phyloP scores from a whole-genome alignment of 441 rosid species.

The Populus hybrid region DNA sequence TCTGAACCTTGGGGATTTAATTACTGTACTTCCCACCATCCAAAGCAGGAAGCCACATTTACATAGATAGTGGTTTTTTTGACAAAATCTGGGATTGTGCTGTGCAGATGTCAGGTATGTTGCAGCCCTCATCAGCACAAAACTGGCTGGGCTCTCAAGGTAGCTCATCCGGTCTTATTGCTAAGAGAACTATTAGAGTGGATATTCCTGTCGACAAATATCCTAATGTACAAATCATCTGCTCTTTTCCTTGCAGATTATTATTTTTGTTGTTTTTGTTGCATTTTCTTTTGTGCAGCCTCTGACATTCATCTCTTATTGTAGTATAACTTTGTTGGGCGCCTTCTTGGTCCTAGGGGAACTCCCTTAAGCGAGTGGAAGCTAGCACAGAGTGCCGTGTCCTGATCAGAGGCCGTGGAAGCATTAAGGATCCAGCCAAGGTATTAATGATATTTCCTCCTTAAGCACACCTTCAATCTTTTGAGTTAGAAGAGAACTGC shows the following conservation, averaged over 20 bases:
- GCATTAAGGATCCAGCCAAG: slow-evolving; percentile 90
- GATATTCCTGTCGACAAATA: slow-evolving; percentile 86
- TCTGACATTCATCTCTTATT: slow-evolving; percentile 28
- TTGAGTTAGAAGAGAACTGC: not conserved
- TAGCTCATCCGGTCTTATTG: slow-evolving; percentile 84
- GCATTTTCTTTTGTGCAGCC: not conserved
- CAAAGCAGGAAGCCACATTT: not conserved
- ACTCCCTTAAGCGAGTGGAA: slow-evolving; percentile 96
- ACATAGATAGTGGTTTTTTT: not conserved
- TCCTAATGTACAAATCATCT: slow-evolving; percentile 65
- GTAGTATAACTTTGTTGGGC: slow-evolving; percentile 98
- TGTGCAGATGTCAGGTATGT: slow-evolving; percentile 65
- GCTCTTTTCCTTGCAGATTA: slow-evolving; percentile 1
- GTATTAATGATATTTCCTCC: slow-evolving; percentile 30
- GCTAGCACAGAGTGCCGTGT: slow-evolving; percentile 93
- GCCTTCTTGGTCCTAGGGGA: slow-evolving; percentile 37
- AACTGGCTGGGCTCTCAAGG: slow-evolving; percentile 82
- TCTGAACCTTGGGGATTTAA: not conserved
- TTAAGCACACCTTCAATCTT: not conserved
- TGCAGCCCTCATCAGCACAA: slow-evolving; percentile 66
- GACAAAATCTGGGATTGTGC: slow-evolving; percentile 26
- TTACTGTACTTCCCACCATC: not conserved
- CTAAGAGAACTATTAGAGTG: no score
- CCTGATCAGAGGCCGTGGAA: slow-evolving; percentile 93
- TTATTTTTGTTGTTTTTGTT: not conserved